Base-by-base conservation (phyloP, 78 protist species). In the Andalucia godoyi region DNA sequence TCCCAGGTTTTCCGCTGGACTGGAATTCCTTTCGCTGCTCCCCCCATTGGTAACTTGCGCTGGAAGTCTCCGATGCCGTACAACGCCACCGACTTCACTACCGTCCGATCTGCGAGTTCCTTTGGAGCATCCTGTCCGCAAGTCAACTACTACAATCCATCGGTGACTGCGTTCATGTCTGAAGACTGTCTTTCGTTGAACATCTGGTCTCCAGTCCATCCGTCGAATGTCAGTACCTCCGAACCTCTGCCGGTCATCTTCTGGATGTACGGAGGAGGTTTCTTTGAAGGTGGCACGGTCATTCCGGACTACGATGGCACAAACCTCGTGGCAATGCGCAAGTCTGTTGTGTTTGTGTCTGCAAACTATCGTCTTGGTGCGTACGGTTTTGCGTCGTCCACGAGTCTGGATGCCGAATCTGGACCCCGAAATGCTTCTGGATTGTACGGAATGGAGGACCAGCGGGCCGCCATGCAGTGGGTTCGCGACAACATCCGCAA, bases 141-240 rank as follows among this genome's bases (percentile, higher is more conserved):
- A n/a, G n/a, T n/a, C n/a, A n/a, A n/a, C n/a, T n/a, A n/a, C n/a
- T n/a, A n/a, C n/a, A n/a, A n/a, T n/a, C n/a, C n/a, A n/a, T n/a
- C n/a, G n/a, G n/a, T n/a, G n/a, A n/a, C n/a, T n/a, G n/a, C n/a
- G n/a, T n/a, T n/a, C n/a, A n/a, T n/a, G n/a, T n/a, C n/a, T n/a
- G 80, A 75, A 23, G 74, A 70, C 70, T 79, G 84, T 37, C 59
- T 79, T 25, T 66, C 4, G 43, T 8, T 79, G 37, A 76, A 75
- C 59, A 49, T 79, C n/a, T 75, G 12, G 34, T 51, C 83, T 29
- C 82, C 82, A 13, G 45, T 70, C 32, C n/a, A n/a, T n/a, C n/a
- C n/a, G n/a, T n/a, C n/a, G n/a, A 5, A 60, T 29, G 51, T 5
- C 2, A n/a, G n/a, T n/a, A 6, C 6, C 30, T 33, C 17, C 2